Evolutionary conservation across 2,329 filamentous ascomycete species (phyloP).

Genomic region (Incumbomyces delicatus): DNA sequence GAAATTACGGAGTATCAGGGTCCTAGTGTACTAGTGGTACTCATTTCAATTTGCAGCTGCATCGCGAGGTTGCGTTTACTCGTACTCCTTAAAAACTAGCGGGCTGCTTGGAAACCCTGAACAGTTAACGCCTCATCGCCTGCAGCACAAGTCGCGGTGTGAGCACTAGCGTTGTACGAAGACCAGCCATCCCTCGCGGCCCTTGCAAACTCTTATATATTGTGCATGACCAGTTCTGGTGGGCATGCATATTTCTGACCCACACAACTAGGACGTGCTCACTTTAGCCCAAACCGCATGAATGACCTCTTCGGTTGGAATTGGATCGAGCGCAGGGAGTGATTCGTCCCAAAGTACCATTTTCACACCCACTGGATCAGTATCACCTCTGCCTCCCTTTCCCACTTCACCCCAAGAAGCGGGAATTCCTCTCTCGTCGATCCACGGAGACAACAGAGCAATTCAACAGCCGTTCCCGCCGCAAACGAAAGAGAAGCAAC

Average conservation of each 20-base stretch:
- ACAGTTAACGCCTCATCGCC: too few relatives aligned
- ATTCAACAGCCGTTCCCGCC: neutral
- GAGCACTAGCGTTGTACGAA: too few relatives aligned
- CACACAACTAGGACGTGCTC: neutral
- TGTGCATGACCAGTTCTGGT: constrained; percentile 3
- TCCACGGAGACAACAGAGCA: constrained; percentile 15
- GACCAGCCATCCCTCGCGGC: too few relatives aligned
- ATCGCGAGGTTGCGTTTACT: too few relatives aligned
- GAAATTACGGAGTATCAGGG: too few relatives aligned
- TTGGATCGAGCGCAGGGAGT: constrained; percentile 14
- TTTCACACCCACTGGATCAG: constrained; percentile 19
- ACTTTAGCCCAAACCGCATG: constrained; percentile 18
- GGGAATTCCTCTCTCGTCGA: constrained; percentile 14
- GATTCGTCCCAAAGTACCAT: constrained; percentile 19
- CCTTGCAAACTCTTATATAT: too few relatives aligned
- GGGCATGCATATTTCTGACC: neutral
- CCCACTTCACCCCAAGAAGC: constrained; percentile 10
- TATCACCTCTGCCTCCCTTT: constrained; percentile 13
- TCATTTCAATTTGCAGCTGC: too few relatives aligned
- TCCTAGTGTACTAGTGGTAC: too few relatives aligned
- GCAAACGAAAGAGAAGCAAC: constrained; percentile 14
- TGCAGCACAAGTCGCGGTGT: too few relatives aligned
- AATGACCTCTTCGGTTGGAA: constrained; percentile 19
- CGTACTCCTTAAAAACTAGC: too few relatives aligned
- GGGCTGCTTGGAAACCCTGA: too few relatives aligned